phyloP scores from a whole-genome alignment of 2,329 filamentous ascomycete species.

The Colletotrichum horii region DNA sequence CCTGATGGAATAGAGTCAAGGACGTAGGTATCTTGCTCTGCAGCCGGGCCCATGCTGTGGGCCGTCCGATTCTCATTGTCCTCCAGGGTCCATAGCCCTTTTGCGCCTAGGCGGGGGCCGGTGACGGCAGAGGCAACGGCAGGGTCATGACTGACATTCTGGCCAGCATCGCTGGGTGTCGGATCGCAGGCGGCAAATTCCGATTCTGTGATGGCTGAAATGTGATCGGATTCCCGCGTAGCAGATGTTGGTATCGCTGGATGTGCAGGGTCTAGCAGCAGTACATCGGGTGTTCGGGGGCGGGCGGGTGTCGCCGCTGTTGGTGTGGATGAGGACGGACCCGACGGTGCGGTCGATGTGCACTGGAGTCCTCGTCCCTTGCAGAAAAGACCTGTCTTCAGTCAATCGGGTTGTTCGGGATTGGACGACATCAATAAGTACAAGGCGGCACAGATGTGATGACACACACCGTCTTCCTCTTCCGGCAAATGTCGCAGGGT shows the following conservation, averaged over 20 bases:
- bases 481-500: constrained; percentile 50
- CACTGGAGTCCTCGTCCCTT: constrained; percentile 36
- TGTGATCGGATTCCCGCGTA: rapidly evolving
- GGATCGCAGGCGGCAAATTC: not conserved
- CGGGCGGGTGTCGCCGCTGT: not conserved
- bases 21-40: constrained; percentile 52
- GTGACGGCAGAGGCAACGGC: not conserved
- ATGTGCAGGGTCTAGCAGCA: not conserved
- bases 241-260: not conserved
- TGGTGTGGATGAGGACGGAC: not conserved
- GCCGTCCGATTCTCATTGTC: constrained; percentile 46
- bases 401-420: not conserved
- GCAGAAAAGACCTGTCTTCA: constrained; percentile 34
- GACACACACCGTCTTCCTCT: constrained; percentile 52
- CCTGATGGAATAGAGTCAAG: constrained; percentile 52
- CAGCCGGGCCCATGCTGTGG: constrained; percentile 48
- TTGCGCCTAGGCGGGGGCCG: not conserved
- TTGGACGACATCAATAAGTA: constrained; percentile 29
- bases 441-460: constrained; percentile 49
- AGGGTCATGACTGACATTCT: not conserved
- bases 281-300: not conserved
- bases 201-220: rapidly evolving
- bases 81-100: constrained; percentile 39
- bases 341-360: constrained; percentile 30
- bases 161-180: not conserved